Evolutionary conservation across 116 monocot species (phyloP).

Genomic region (Trichopus zeylanicus): DNA sequence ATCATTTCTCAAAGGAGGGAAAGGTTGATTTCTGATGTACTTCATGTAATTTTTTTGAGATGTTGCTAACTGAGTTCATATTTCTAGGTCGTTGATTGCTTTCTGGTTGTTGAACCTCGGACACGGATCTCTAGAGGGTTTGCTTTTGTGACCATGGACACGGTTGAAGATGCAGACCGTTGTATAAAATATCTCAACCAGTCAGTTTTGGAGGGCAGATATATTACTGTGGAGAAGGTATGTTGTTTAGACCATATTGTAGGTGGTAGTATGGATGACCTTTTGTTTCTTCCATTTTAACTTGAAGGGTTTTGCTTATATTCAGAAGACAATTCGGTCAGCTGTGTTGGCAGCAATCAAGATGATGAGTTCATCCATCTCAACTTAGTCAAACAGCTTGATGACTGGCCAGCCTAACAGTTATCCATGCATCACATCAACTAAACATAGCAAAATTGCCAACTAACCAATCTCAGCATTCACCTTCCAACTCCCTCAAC

Average conservation of each 20-base stretch:
- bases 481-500: conserved; percentile 57
- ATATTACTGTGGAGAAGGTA: conserved; percentile 92
- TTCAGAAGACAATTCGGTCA: conserved; percentile 79
- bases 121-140: conserved; percentile 85
- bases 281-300: conserved; percentile 27
- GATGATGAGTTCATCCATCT: conserved; percentile 66
- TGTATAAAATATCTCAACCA: conserved; percentile 81
- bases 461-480: conserved; percentile 52
- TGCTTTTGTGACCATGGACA: conserved; percentile 90
- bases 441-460: conserved; percentile 38
- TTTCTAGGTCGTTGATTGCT: conserved; percentile 49
- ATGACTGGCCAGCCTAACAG: conserved; percentile 65
- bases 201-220: conserved; percentile 69
- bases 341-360: conserved; percentile 84
- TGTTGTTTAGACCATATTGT: background rate
- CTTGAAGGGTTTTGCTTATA: conserved; percentile 73
- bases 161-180: conserved; percentile 71
- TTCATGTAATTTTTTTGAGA: background rate
- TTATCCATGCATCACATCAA: conserved; percentile 68
- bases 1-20: conserved; percentile 78
- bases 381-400: conserved; percentile 75
- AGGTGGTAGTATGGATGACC: background rate
- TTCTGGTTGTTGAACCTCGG: conserved; percentile 73
- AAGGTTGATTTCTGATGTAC: conserved; percentile 36
- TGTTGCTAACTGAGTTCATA: conserved; percentile 1